Evolutionary conservation across 1,284 basidiomycete species (phyloP), one percentile per base, ranked within the genome.

Genomic region (Ceratobasidium sp.): DNA sequence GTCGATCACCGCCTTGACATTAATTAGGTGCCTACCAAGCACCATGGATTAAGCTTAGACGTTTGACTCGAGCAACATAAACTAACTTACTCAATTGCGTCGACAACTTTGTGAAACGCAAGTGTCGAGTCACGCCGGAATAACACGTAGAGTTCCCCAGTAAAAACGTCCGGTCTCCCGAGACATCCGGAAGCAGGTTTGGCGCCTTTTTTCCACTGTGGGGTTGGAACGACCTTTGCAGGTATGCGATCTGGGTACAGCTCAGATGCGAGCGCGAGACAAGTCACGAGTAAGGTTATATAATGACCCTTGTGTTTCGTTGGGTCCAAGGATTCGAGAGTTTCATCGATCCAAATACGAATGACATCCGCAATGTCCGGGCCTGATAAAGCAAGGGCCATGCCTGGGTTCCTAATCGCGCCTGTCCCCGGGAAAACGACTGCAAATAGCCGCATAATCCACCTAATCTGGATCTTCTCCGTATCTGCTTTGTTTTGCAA

Each of bases 281-380:
- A 31, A 52, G 45, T 54, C 17, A 67, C 27, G 17, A 67, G 31
- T 17, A 32, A 31, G 10, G 64, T 54, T 7, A 50, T 17, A 55
- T 43, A 55, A 6, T 34, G 27, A 15, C 55, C 38, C 4, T 40
- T 35, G 40, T 45, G 29, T 13, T 55, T 22, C 2, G 22, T 3
- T 7, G 54, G 54, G n/a, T 40, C 34, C 20, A 56, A 20, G n/a
- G 15, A 25, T 13, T 38, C 8, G 31, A 56, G 54, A 7, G 35
- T 20, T 27, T 67, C 38, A 13, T 22, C 42, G 25, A 43, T 25
- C 64, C 64, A 67, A 1, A 25, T 17, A 20, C 22, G 22, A 17
- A 27, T 27, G 22, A 12, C 4, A 6, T 50, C 29, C 22, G 15
- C 54, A n/a, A 13, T 0, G n/a, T 54, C 29, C 32, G 31, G n/a